Percentiles rank a stretch among this genome's conserved stretches.
Conservation (phyloP, 768 basidiomycete genomes). For the Tylopilus sp. region DNA sequence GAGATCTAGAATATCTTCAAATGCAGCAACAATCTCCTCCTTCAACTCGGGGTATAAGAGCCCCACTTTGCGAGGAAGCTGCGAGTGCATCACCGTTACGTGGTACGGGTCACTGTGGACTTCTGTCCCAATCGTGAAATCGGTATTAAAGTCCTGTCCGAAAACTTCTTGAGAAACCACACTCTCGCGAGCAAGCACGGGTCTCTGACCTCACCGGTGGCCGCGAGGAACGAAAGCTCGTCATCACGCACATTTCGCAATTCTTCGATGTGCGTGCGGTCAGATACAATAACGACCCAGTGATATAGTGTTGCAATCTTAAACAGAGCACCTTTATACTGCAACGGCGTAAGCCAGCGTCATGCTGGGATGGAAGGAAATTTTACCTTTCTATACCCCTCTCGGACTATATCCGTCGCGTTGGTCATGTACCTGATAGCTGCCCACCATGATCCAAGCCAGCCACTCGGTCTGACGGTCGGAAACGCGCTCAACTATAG, state of each 20-base stretch:
- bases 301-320: slow-evolving; percentile 26
- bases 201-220: slow-evolving; percentile 31
- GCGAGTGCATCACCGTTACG: slow-evolving; percentile 20
- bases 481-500: not conserved
- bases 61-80: too few species aligned
- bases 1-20: slow-evolving; percentile 35
- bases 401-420: slow-evolving; percentile 3
- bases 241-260: slow-evolving; percentile 34
- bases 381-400: too few species aligned
- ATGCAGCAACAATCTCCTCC: slow-evolving; percentile 43
- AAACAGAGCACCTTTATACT: slow-evolving; percentile 30
- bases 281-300: slow-evolving; percentile 39
- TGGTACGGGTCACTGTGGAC: slow-evolving; percentile 29
- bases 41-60: slow-evolving; percentile 31
- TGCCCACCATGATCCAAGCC: slow-evolving; percentile 7
- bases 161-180: not conserved
- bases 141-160: not conserved
- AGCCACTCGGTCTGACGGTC: not conserved
- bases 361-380: not conserved
- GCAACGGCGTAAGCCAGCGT: not conserved
- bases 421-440: slow-evolving; percentile 10
- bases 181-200: not conserved
- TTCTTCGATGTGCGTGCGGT: not conserved
- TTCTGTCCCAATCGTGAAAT: slow-evolving; percentile 26
- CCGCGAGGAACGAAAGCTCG: slow-evolving; percentile 30